These are phyloP conservation scores for Rhodocollybia butyracea DNA, from an alignment of 768 basidiomycete genomes.

Conservation along the genomic window DNA sequence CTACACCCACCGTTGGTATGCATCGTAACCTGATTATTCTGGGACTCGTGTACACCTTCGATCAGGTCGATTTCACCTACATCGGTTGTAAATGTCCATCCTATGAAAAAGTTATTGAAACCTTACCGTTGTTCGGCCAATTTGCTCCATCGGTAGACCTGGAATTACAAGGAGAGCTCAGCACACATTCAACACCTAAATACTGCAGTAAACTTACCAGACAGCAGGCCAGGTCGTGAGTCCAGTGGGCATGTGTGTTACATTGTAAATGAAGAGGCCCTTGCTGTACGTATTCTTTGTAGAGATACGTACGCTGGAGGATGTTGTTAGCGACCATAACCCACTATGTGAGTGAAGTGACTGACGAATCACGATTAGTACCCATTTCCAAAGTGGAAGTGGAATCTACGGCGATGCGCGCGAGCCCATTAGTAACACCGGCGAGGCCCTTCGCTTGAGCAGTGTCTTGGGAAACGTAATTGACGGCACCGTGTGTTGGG, in stretches of 20 bases:
- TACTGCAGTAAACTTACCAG: constrained; percentile 11
- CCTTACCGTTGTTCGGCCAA: constrained; percentile 29
- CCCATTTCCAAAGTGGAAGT: background rate
- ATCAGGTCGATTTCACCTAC: constrained; percentile 50
- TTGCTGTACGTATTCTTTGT: constrained; percentile 39
- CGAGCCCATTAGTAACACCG: background rate
- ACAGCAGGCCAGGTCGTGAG: constrained; percentile 52
- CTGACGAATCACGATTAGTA: constrained; percentile 6
- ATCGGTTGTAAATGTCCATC: background rate
- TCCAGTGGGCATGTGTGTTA: constrained; percentile 46
- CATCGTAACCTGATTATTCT: constrained; percentile 44
- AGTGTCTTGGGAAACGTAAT: background rate
- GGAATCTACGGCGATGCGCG: background rate
- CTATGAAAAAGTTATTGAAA: background rate
- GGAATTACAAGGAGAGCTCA: background rate
- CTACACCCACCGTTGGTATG: constrained; percentile 31
- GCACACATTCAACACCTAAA: too few relatives aligned
- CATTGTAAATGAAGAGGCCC: constrained; percentile 53
- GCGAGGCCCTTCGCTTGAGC: background rate
- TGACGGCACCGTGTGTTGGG: constrained; percentile 1
- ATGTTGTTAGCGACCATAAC: background rate
- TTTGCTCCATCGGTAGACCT: constrained; percentile 18
- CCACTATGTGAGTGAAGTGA: background rate
- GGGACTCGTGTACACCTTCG: constrained; percentile 48
- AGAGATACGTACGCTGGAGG: constrained; percentile 43